Evolutionary conservation across 345 rosid genomes (phyloP), one percentile per base, ranked within the genome.

Genomic region (Turnera subulata): DNA sequence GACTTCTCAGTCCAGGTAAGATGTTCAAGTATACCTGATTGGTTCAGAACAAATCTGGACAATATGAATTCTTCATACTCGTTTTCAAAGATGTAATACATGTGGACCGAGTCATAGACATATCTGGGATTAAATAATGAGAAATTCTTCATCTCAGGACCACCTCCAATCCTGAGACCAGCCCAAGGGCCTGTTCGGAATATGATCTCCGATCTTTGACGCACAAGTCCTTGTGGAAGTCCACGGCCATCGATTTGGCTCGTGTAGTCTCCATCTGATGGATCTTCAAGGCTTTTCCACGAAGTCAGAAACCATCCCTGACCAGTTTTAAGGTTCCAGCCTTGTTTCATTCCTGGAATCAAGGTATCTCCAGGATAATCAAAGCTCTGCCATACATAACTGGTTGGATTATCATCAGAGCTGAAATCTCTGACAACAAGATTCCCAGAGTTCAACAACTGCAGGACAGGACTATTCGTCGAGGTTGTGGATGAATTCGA

Each of bases 331-430:
- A 78, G 1, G 46, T 77, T 80, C 46, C 75, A 85, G 1, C 73
- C 54, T 63, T 71, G 79, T 66, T 66, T 76, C 94, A 85, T 86
- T 17, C 78, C 77, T 0, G 89, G 89, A 1, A 84, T 64, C 20
- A 62, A 72, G 0, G 94, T 80, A 40, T 89, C 89, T 0, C 88
- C 76, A 22, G 86, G 88, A 55, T 80, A 26, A 7, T 82, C 26
- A 61, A 83, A 80, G 80, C 93, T 88, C 58, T 79, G 80, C 94
- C 91, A 89, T 5, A 43, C 29, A 40, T 60, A 8, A 58, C 67
- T n/a, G n/a, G n/a, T n/a, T n/a, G n/a, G n/a, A n/a, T n/a, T n/a
- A n/a, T n/a, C 58, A 25, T 35, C 76, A 1, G 8, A 63, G n/a
- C 21, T 29, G 17, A 46, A 29, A 33, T 61, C 52, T 20, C 10